Evolutionary conservation across 1,284 basidiomycete species (phyloP).

Genomic region (Schizophyllum commune): DNA sequence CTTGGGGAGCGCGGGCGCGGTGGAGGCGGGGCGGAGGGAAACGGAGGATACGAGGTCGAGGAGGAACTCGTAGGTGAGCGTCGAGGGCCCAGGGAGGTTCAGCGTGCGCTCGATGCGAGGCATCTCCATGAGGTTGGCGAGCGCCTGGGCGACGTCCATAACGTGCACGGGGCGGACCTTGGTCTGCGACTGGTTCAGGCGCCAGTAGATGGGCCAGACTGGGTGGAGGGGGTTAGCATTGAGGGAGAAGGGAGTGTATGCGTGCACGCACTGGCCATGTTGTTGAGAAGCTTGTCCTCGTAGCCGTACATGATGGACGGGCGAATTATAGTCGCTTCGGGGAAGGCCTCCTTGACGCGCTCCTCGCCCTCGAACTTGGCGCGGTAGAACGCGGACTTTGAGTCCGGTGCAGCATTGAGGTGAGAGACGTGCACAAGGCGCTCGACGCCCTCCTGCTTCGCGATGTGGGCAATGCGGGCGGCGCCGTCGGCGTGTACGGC

Average conservation of each 20-base stretch:
- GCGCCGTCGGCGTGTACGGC: constrained; percentile 80
- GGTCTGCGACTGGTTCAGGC: constrained; percentile 84
- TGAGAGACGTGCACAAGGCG: constrained; percentile 95
- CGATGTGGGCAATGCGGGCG: constrained; percentile 75
- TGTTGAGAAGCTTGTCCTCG: constrained; percentile 93
- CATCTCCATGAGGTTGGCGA: constrained; percentile 70
- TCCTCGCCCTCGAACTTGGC: constrained; percentile 91
- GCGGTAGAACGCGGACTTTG: constrained; percentile 79
- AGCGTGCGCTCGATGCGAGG: constrained; percentile 58
- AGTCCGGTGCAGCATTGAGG: constrained; percentile 80
- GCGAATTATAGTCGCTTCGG: constrained; percentile 83
- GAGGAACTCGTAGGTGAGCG: constrained; percentile 81
- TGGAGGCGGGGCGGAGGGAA: constrained; percentile 66
- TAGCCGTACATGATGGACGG: constrained; percentile 86
- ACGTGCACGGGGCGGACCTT: constrained; percentile 91
- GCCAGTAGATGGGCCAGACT: constrained; percentile 95
- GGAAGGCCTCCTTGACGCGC: constrained; percentile 80
- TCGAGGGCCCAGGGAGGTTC: constrained; percentile 84
- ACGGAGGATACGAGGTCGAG: constrained; percentile 77
- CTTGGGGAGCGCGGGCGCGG: constrained; percentile 76
- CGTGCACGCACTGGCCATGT: constrained; percentile 72
- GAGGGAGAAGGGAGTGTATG: constrained; percentile 11
- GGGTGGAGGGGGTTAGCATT: constrained; percentile 20
- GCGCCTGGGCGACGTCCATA: constrained; percentile 90
- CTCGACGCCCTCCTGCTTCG: constrained; percentile 71